Percentiles rank a stretch among this genome's conserved stretches.
Evolutionary conservation across 2,329 filamentous ascomycete species (phyloP).

Genomic region (Fusarium illudens): DNA sequence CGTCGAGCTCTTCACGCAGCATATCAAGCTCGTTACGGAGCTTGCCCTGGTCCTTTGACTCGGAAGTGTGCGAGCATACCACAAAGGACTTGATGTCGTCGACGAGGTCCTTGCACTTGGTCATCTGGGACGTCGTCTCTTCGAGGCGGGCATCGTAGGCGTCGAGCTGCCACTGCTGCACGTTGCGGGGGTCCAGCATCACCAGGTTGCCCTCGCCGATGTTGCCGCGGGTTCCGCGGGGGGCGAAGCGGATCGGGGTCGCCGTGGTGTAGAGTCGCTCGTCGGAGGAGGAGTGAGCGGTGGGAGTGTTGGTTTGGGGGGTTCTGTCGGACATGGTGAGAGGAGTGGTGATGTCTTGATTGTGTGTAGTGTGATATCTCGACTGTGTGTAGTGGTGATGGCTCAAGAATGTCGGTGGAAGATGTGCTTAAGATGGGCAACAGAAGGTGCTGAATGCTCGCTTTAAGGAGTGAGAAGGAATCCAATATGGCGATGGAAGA

Average conservation of each 20-base stretch:
- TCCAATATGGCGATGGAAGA: not conserved
- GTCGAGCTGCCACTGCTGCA: slow-evolving; percentile 13
- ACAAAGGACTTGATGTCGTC: not conserved
- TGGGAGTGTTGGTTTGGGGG: not conserved
- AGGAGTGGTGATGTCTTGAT: not conserved
- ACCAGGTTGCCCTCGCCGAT: not conserved
- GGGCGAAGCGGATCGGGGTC: not conserved
- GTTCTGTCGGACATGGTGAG: not conserved
- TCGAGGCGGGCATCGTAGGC: not conserved
- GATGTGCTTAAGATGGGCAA: not conserved
- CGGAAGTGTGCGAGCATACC: not conserved
- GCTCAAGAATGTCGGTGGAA: not conserved
- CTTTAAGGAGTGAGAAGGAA: not conserved
- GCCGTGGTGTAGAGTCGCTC: not conserved
- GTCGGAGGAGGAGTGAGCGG: not conserved
- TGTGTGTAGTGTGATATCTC: not conserved
- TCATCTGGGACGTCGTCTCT: not conserved
- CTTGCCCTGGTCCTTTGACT: not conserved
- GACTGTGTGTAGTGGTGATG: not conserved
- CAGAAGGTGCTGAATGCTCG: too few species aligned
- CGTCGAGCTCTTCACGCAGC: not conserved
- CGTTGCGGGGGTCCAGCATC: not conserved
- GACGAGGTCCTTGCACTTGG: not conserved
- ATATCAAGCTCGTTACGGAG: not conserved
- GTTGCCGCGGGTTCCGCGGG: not conserved